Base-by-base conservation (phyloP, 192 early-diverging fungal genomes). In the Haplosporangium gracile region DNA sequence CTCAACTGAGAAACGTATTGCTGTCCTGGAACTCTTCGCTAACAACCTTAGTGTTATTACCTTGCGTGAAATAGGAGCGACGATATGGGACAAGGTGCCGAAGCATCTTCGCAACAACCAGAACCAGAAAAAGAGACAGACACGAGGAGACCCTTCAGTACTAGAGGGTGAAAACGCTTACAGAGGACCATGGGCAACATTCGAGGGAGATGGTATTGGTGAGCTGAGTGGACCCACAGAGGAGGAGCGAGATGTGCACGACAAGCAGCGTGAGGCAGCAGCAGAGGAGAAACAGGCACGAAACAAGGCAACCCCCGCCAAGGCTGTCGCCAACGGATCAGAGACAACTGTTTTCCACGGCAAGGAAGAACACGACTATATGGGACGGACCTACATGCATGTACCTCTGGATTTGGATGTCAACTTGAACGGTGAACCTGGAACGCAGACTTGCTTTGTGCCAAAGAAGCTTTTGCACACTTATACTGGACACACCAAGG, bases 331-430 rank as follows among this genome's bases (percentile, higher is more conserved):
- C 34, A n/a, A 79, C 32, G 95, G 92, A 70, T 87, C 89, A 9
- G 99, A 99, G 88, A 95, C 89, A 71, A 94, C 96, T 2, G 90
- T 85, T 26, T 97, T 99, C 88, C 98, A 99, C 82, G 97, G 97
- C 43, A 94, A 94, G 85, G 76, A 93, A 0, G 95, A 97, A 87
- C 90, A 88, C 43, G 98, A 99, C 89, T 99, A 99, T 90, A 91
- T 96, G 79, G 98, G 98, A 34, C 88, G 99, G 65, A 98, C 98
- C 10, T 99, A 99, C 80, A 97, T 99, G 96, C 96, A 97, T 82
- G 94, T 97, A 0, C 99, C 99, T n/a, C 89, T 90, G 57, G 98
- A 98, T 89, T 87, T 97, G 73, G 94, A 94, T 78, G 91, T 93
- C 75, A 95, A 98, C 82, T 82, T 98, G 70, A 65, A 83, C 24